phyloP scores from a whole-genome alignment of 2,329 filamentous ascomycete genomes.

The Ramichloridium luteum region DNA sequence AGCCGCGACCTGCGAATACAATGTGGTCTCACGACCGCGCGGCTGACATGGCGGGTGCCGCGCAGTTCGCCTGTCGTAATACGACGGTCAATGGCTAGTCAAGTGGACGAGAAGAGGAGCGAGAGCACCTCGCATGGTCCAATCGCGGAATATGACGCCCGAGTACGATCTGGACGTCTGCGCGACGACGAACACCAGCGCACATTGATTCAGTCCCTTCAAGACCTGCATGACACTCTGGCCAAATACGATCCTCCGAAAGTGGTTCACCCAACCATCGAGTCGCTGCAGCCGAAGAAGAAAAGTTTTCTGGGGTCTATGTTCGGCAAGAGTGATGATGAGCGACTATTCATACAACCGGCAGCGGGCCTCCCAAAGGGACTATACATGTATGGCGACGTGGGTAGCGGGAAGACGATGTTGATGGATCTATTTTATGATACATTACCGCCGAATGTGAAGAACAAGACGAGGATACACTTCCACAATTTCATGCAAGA shows the following conservation, averaged over 20 bases:
- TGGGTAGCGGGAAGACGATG: conserved; percentile 98
- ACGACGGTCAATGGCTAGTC: too few relatives aligned
- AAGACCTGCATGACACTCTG: conserved; percentile 79
- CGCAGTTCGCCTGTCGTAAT: too few relatives aligned
- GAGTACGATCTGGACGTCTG: conserved; percentile 61
- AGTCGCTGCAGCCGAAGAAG: conserved; percentile 48
- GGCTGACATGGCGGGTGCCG: too few relatives aligned
- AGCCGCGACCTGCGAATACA: too few relatives aligned
- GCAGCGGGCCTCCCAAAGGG: conserved; percentile 70
- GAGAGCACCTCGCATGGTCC: conserved; percentile 44
- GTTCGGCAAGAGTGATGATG: conserved; percentile 39
- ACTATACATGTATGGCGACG: conserved; percentile 90
- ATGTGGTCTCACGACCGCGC: too few relatives aligned
- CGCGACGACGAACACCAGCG: conserved; percentile 85
- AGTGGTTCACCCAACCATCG: conserved; percentile 65
- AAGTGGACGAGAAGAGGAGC: conserved; percentile 19
- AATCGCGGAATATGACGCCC: conserved; percentile 73
- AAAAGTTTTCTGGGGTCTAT: conserved; percentile 45
- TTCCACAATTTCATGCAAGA: conserved; percentile 99
- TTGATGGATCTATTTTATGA: conserved; percentile 98
- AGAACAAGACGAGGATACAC: conserved; percentile 81
- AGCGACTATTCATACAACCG: conserved; percentile 35
- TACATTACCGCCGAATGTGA: conserved; percentile 68
- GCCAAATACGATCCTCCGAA: conserved; percentile 58
- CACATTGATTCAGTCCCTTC: conserved; percentile 76